Evolutionary conservation across 2,329 filamentous ascomycete genomes (phyloP), one percentile per base, ranked within the genome.

Genomic region (Aspergillus tubingensis): DNA sequence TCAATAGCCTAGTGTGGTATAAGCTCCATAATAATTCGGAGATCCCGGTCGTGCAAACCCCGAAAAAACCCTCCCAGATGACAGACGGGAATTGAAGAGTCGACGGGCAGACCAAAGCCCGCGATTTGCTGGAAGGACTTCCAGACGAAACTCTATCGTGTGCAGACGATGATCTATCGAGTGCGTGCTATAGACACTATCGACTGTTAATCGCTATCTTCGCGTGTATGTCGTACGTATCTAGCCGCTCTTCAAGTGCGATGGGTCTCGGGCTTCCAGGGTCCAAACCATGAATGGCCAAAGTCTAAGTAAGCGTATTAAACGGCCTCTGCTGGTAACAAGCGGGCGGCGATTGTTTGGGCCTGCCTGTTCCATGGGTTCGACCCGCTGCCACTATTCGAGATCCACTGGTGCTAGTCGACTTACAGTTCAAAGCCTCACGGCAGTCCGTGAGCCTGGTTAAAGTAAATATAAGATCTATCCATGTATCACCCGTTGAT

Each of bases 301-400:
- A 54, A 54, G 38, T 43, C 41, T 54, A 54, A 54, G 52, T 54
- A 54, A 54, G 52, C 38, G 17, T n/a, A 19, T 41, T 43, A 19
- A 39, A 41, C 38, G 21, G 52, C 39, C 11, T 25, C 21, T 54
- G 23, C 41, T 32, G 10, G 32, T n/a, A 44, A 21, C 32, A 41
- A 27, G 51, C 51, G 38, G 38, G 32, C 32, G 36, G 51, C 41
- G 52, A 44, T 44, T 13, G 52, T 30, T 15, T 44, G 44, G 43
- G 38, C 43, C 41, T 44, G n/a, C 25, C 30, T 25, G 52, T 54
- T 54, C 52, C 52, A 41, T 44, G 39, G 52, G 41, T 54, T 43
- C 25, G 41, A 54, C 39, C 52, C 52, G 52, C 38, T 44, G 52
- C 41, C 38, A 54, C 41, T 36, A 54, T 44, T 44, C 32, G 39